Evolutionary conservation across 805 yeast genomes (phyloP).

Genomic region (Candida quercuum): DNA sequence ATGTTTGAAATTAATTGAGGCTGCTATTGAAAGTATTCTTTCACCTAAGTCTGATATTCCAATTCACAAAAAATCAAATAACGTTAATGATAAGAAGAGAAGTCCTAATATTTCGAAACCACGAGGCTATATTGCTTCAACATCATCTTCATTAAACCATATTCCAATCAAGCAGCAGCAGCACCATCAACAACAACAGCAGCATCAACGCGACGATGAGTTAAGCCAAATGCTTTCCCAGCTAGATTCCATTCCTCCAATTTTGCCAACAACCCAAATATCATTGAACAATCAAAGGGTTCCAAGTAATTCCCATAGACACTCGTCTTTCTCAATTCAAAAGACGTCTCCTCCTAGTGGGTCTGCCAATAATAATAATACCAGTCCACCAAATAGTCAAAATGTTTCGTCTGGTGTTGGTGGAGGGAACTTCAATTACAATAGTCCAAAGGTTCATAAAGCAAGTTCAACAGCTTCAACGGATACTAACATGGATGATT

Average conservation of each 20-base stretch:
- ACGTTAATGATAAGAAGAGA: slow-evolving; percentile 8
- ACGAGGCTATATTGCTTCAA: slow-evolving; percentile 1
- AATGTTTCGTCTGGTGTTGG: background rate
- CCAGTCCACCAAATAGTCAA: background rate
- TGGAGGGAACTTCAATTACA: too few species aligned
- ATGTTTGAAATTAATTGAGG: slow-evolving; percentile 51
- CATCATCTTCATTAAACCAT: slow-evolving; percentile 13
- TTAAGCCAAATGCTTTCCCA: slow-evolving; percentile 23
- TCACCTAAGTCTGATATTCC: slow-evolving; percentile 33
- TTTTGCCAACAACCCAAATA: slow-evolving; percentile 11
- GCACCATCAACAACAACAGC: slow-evolving; percentile 2
- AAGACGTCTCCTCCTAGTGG: background rate
- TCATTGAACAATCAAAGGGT: slow-evolving; percentile 8
- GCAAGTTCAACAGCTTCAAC: slow-evolving; percentile 1
- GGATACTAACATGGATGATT: background rate
- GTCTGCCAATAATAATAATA: background rate
- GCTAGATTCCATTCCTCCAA: slow-evolving; percentile 22
- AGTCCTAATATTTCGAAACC: slow-evolving; percentile 3
- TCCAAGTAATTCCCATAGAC: slow-evolving; percentile 9
- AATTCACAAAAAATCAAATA: slow-evolving; percentile 6
- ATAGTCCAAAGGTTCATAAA: too few species aligned
- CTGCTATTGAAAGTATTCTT: slow-evolving; percentile 55
- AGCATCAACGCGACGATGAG: slow-evolving; percentile 10
- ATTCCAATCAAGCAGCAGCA: slow-evolving; percentile 1
- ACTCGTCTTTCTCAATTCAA: background rate